phyloP scores from a whole-genome alignment of 768 basidiomycete genomes.

The Lentinus brumalis region DNA sequence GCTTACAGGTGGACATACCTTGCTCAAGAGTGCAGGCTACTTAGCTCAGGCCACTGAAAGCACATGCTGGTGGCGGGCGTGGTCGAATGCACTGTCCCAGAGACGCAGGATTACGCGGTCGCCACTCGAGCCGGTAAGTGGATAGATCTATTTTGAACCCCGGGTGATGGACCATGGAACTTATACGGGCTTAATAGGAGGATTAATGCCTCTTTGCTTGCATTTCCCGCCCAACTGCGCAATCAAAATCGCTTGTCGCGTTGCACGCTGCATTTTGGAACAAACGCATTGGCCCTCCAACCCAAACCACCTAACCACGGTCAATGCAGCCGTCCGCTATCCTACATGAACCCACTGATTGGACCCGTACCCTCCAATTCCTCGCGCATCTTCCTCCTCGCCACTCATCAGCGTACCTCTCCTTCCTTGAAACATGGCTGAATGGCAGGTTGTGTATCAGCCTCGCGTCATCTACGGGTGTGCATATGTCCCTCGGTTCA shows the following conservation, averaged over 20 bases:
- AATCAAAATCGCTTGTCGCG: conserved; percentile 9
- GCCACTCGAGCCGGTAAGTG: neutral
- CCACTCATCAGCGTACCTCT: too few species aligned
- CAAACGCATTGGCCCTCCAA: neutral
- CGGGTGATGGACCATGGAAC: neutral
- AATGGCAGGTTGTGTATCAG: too few species aligned
- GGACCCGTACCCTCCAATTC: neutral
- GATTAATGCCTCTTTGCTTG: neutral
- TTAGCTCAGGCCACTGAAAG: too few species aligned
- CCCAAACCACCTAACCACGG: neutral
- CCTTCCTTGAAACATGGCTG: too few species aligned
- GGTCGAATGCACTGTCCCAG: too few species aligned
- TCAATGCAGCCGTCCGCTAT: neutral
- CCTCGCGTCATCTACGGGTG: too few species aligned
- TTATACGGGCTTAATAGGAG: conserved; percentile 4
- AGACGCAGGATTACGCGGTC: neutral
- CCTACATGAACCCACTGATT: neutral
- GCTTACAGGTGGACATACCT: too few species aligned
- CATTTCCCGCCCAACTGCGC: conserved; percentile 1
- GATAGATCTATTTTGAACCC: neutral
- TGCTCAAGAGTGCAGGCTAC: too few species aligned
- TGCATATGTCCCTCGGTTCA: too few species aligned
- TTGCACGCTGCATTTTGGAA: conserved; percentile 9
- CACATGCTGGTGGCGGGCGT: too few species aligned
- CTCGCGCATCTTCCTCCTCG: neutral